Evolutionary conservation across 2,329 filamentous ascomycete genomes (phyloP), one percentile per base, ranked within the genome.

Genomic region (Xylariales sp.): DNA sequence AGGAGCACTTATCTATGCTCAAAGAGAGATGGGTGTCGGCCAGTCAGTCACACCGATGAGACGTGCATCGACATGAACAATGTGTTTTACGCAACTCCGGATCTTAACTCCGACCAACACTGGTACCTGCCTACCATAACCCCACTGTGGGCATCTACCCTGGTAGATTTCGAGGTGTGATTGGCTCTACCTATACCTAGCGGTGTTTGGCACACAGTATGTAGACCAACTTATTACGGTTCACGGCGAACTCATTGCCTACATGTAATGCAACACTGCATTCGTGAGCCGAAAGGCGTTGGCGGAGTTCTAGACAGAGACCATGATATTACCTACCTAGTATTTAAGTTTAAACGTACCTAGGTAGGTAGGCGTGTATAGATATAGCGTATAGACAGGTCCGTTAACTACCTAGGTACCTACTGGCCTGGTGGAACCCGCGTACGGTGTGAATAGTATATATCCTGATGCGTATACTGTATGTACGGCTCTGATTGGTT

Each of bases 401-500:
- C 23, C 23, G 23, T 23, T 23, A 14, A 41, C 39, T 14, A 41
- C 5, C 8, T 41, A 41, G 39, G 12, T 41, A 41, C 32, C 8
- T 41, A 41, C 9, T 14, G 32, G 32, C 8, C 5, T 34, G 32
- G 23, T 23, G 23, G 23, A 23, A 23, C 36, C 12, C 12, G 9
- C 1, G 9, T 41, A 41, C 39, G 12, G 39, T 41, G 39, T 12
- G 39, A 4, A 41, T 41, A 41, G 39, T 41, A 2, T 41, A 41
- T 41, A 41, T 14, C 39, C 39, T 41, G 12, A 41, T 12, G 39
- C 12, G 3, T 41, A 14, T 12, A 41, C 12, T 23, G n/a, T 48
- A 49, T 34, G 48, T 32, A 39, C 28, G 18, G 18, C 43, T 70
- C 70, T 70, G 68, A 75, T 75, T 74, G 72, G 73, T 50, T 66